Evolutionary conservation across 257 asterid species (phyloP), one percentile per base, ranked within the genome.

Genomic region (Anisodus tanguticus): DNA sequence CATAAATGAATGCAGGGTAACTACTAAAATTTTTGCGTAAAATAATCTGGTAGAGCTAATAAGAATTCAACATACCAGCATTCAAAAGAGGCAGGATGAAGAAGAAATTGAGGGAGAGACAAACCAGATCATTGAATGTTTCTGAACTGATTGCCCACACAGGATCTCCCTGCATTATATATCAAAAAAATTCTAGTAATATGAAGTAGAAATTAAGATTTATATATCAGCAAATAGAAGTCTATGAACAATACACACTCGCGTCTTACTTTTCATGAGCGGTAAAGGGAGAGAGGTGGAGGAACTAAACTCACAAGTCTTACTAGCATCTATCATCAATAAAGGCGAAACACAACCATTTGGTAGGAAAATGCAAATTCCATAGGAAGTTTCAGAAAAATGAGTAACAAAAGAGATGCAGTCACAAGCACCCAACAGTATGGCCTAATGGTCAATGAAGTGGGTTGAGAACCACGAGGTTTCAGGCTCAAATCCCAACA

Each of bases 81-180:
- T 96, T 96, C 55, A 89, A 62, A 69, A 92, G 82, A 37, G 99
- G 99, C 87, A 96, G 90, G 77, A 96, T 85, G 78, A 96, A 92
- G 92, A 96, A 93, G 94, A 96, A 96, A 87, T 94, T 96, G 80
- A 96, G 93, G 84, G 98, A 92, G 54, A 96, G 98, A 51, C 93
- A 97, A 60, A 96, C 88, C 54, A 96, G 86, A 79, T 93, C 91
- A 84, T 87, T 86, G 83, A 92, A 87, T 26, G 99, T 96, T 43
- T 93, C 95, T 64, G 94, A 88, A 89, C 95, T 96, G 85, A 94
- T 96, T 58, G 98, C 91, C 98, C 98, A 95, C 11, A 94, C 92
- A 62, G 99, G 99, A 91, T 93, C 98, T n/a, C 99, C 98, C 99
- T 94, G 95, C 90, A 89, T 15, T 51, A 72, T 31, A 60, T 67